Percentiles rank a stretch among this genome's conserved stretches.
Evolutionary conservation across 2,329 filamentous ascomycete species (phyloP).

Genomic region (Cladophialophora chaetospira): DNA sequence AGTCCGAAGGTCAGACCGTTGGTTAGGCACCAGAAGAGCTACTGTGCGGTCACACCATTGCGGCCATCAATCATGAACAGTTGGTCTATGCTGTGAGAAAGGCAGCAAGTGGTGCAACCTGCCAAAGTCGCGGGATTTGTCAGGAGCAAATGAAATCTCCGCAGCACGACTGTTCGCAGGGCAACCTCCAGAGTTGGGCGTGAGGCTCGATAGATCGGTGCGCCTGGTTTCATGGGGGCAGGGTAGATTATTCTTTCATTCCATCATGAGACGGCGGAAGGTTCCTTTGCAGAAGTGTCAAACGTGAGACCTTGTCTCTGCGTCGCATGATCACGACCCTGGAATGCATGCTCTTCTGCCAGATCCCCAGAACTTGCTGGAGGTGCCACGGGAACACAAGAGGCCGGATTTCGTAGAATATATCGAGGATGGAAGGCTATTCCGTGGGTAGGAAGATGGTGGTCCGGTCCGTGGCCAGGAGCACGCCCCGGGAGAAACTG

Average conservation of each 20-base stretch:
- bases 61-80: conserved; percentile 24
- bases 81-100: conserved; percentile 29
- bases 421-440: no score
- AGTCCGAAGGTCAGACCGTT: conserved; percentile 1
- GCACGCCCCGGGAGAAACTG: no score
- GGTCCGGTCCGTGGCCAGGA: background rate
- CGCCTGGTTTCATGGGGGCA: no score
- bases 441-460: background rate
- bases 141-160: conserved; percentile 16
- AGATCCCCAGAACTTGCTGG: background rate
- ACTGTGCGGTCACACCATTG: conserved; percentile 15
- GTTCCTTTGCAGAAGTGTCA: conserved; percentile 12
- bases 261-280: background rate
- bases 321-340: background rate
- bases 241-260: background rate
- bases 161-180: background rate
- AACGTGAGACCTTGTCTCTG: background rate
- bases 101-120: conserved; percentile 21
- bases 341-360: background rate
- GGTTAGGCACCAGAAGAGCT: background rate
- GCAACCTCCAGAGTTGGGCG: conserved; percentile 2
- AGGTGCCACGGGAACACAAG: background rate
- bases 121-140: conserved; percentile 30
- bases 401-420: no score
- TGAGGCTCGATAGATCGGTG: conserved; percentile 11